Percentiles rank a stretch among this genome's conserved stretches.
Evolutionary conservation across 345 rosid genomes (phyloP).

Genomic region (Rhizophora mangle): DNA sequence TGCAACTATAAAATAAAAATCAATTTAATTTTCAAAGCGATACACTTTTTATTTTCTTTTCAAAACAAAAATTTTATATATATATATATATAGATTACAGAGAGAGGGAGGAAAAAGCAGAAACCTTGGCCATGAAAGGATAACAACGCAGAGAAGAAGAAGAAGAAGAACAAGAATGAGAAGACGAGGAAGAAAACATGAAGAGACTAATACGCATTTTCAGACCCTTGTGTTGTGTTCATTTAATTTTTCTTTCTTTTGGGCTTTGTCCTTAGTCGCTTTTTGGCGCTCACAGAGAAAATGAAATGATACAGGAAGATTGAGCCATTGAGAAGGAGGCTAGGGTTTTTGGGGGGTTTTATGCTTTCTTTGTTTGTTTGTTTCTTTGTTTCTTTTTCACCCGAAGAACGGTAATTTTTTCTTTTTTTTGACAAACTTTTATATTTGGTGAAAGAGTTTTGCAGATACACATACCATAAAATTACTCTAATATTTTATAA

Average conservation of each 20-base stretch:
- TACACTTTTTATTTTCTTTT: too few species aligned
- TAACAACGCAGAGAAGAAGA: slow-evolving; percentile 31
- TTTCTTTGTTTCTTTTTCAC: too few species aligned
- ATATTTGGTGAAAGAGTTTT: too few species aligned
- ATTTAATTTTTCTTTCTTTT: background rate
- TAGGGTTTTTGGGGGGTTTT: slow-evolving; percentile 3
- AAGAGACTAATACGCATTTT: slow-evolving; percentile 33
- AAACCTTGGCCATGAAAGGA: slow-evolving; percentile 53
- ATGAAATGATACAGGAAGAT: background rate
- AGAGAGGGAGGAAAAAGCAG: background rate
- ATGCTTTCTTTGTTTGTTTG: too few species aligned
- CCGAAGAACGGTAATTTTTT: too few species aligned
- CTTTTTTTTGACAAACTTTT: too few species aligned
- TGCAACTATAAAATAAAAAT: slow-evolving; percentile 32
- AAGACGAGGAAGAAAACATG: slow-evolving; percentile 5
- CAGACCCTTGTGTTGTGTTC: background rate
- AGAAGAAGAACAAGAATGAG: slow-evolving; percentile 30
- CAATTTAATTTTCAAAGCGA: background rate
- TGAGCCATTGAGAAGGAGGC: background rate
- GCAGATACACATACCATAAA: too few species aligned
- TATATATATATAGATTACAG: background rate
- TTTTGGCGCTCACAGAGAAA: too few species aligned
- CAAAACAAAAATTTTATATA: background rate
- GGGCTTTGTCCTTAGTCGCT: background rate
- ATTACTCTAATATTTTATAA: too few species aligned